These are phyloP conservation scores for Lentinula edodes DNA, from an alignment of 768 basidiomycete genomes.

Conservation along the genomic window DNA sequence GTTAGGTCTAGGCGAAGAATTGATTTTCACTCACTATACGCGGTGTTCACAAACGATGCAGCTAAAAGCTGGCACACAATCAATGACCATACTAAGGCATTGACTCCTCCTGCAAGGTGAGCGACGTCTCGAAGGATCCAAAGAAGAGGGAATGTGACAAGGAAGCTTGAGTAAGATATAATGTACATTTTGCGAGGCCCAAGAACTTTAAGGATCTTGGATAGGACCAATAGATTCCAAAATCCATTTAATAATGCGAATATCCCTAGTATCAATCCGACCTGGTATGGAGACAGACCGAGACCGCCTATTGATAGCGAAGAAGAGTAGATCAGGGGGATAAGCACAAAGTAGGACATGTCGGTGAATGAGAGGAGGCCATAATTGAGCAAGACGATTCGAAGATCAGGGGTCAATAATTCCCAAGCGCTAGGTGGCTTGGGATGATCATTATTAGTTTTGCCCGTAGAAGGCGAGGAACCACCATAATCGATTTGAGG, in stretches of 20 bases:
- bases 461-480: constrained; percentile 1
- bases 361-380: constrained; percentile 24
- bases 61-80: constrained; percentile 27
- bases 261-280: constrained; percentile 42
- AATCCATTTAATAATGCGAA: constrained; percentile 49
- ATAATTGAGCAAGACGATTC: constrained; percentile 20
- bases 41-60: constrained; percentile 21
- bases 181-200: constrained; percentile 51
- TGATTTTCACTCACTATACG: constrained; percentile 27
- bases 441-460: background rate
- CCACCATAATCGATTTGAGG: background rate
- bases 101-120: constrained; percentile 26
- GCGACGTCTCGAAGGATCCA: constrained; percentile 17
- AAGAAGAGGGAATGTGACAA: constrained; percentile 15
- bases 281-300: constrained; percentile 41
- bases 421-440: constrained; percentile 12
- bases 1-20: background rate
- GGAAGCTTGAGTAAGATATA: constrained; percentile 21
- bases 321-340: constrained; percentile 32
- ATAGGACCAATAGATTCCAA: constrained; percentile 50
- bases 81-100: constrained; percentile 23
- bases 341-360: constrained; percentile 21
- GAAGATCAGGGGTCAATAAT: constrained; percentile 20
- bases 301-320: constrained; percentile 48
- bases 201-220: constrained; percentile 41